Percentiles rank a stretch among this genome's conserved stretches.
Evolutionary conservation across 148 eudicot species (phyloP).

Genomic region (Rheum nobile): DNA sequence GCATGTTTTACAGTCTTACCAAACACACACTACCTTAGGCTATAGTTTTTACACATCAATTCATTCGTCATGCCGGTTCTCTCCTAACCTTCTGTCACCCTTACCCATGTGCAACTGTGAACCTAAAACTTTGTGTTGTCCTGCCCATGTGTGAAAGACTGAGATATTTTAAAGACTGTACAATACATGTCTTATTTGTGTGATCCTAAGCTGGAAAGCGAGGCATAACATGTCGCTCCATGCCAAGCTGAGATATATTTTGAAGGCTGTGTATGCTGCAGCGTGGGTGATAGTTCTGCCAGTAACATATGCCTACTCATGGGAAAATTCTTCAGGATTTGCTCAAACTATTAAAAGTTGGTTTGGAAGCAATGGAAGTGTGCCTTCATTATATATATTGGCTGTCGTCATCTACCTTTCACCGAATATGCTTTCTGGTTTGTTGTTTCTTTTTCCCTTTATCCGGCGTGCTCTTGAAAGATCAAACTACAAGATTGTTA

Average conservation of each 20-base stretch:
- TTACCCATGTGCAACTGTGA: too few species aligned
- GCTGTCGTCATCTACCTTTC: slow-evolving; percentile 79
- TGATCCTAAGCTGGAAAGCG: slow-evolving; percentile 82
- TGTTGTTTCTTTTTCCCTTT: slow-evolving; percentile 75
- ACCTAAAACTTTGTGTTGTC: neutral
- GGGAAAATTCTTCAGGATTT: slow-evolving; percentile 75
- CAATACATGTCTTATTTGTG: slow-evolving; percentile 14
- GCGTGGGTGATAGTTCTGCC: slow-evolving; percentile 91
- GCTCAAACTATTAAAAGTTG: slow-evolving; percentile 86
- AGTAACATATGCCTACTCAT: slow-evolving; percentile 84
- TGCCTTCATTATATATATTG: slow-evolving; percentile 76
- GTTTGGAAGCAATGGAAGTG: slow-evolving; percentile 65
- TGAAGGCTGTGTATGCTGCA: slow-evolving; percentile 83
- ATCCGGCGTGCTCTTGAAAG: slow-evolving; percentile 84
- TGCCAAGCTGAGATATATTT: slow-evolving; percentile 79
- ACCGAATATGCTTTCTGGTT: slow-evolving; percentile 79
- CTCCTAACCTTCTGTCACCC: too few species aligned
- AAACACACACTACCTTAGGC: too few species aligned
- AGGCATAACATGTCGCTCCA: slow-evolving; percentile 76
- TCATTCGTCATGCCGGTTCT: too few species aligned
- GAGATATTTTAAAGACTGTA: too few species aligned
- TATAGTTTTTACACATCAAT: too few species aligned
- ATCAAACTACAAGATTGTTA: slow-evolving; percentile 71
- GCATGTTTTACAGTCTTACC: too few species aligned
- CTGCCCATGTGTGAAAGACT: neutral